Evolutionary conservation across 108 stramenopile species (phyloP), one percentile per base, ranked within the genome.

Genomic region (Stephanodiscus minutulus): DNA sequence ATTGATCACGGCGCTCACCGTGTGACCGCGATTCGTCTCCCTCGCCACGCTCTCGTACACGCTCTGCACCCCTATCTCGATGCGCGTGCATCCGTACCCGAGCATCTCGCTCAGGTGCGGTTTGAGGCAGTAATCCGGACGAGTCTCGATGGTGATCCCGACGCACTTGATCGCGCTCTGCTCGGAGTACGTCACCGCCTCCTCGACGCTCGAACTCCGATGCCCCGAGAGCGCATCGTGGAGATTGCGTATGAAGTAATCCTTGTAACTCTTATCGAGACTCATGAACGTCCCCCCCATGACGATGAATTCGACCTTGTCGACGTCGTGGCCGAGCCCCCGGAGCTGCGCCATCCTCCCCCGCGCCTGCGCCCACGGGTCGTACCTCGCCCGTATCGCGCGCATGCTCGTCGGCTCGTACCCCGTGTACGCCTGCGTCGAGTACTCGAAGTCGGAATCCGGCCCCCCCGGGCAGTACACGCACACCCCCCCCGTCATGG

Each of bases 381-480:
- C 93, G 60, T 98, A 98, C 37, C 97, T 61, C 6, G 96, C 96
- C 7, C 97, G 93, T 67, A 98, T 98, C 50, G 96, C 97, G 20
- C 97, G 46, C 97, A 98, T 98, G 48, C 75, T 79, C 24, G 97
- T 98, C 21, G 97, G 97, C 81, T 98, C 97, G 74, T 98, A 98
- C 21, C 97, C 97, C 0, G 97, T 98, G 68, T 98, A 98, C 35
- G 97, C 95, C 61, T 98, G 97, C 17, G 97, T 98, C 8, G 86
- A 88, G 81, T 98, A 98, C 74, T 98, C 97, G 81, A 98, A 98
- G 72, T 98, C 97, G 17, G 81, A 83, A 79, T 98, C 97, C 1
- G 96, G 96, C 20, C 97, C 97, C 47, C 97, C 97, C 28, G 97
- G 97, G 83, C 97, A 98, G 68, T 98, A 98, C 25, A 98, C 97